Evolutionary conservation across 495 filamentous ascomycete genomes (phyloP), one percentile per base, ranked within the genome.

Genomic region (Gamarada debralockiae): DNA sequence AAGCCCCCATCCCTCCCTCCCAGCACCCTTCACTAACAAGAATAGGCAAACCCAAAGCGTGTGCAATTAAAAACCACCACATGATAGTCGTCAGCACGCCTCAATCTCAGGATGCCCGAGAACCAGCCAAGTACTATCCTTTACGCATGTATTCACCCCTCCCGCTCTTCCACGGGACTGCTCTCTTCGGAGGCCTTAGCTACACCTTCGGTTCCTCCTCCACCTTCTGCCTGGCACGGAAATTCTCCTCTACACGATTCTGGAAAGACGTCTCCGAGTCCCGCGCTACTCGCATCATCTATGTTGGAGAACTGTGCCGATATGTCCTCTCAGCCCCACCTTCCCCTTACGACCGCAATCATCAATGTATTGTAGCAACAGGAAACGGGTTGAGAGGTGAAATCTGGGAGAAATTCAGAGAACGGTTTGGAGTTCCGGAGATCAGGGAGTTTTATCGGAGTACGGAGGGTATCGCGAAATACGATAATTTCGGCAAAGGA

Each of bases 121-220:
- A 70, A 23, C 65, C 50, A 2, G 58, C 58, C 1, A 75, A 69
- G 36, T 78, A 77, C 63, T 71, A 64, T 44, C 73, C 74, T 0
- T 53, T 65, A 14, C 50, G 60, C 0, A 63, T 53, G 14, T 60
- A 64, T 34, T 61, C 58, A 15, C 49, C 55, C 2, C 52, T 64
- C 4, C 61, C 61, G 3, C 58, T 64, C 31, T 64, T 61, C 50
- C 61, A 64, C 49, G 57, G 52, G 9, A 61, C 58, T 1, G 55
- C 55, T 1, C 34, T 63, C 48, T 63, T 65, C 45, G 62, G 59
- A 3, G 50, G 52, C 1, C 4, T 77, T 6, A 73, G 68, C 45
- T 70, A 72, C 46, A 63, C 66, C 2, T 47, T 77, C 6, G 73
- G 74, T 2, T 70, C 60, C 14, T 65, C 66, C 3, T 67, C 69